Evolutionary conservation across 495 filamentous ascomycete genomes (phyloP).

Genomic region (Polyplosphaeria fusca): DNA sequence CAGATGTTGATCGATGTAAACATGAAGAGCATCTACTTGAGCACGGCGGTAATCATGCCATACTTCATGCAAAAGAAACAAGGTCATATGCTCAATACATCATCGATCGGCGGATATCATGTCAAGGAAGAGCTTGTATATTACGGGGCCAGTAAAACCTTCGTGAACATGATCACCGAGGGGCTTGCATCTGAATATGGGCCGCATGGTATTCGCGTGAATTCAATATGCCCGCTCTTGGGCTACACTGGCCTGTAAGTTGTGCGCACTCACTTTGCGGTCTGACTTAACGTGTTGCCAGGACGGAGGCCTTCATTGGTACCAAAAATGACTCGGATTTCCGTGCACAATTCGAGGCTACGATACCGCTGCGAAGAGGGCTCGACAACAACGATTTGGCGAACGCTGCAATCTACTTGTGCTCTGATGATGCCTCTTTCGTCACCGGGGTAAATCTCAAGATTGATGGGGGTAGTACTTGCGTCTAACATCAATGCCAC

Average conservation of each 20-base stretch:
- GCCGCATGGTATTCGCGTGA: not conserved
- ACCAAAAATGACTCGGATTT: not conserved
- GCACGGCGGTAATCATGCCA: slow-evolving; percentile 9
- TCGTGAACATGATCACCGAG: slow-evolving; percentile 7
- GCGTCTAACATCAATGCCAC: not conserved
- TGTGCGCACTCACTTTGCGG: not conserved
- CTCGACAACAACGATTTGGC: not conserved
- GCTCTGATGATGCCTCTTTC: not conserved
- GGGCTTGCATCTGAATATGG: not conserved
- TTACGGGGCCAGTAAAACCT: slow-evolving; percentile 11
- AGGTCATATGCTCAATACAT: slow-evolving; percentile 6
- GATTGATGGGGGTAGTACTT: not conserved
- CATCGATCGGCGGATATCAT: slow-evolving; percentile 5
- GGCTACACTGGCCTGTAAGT: not conserved
- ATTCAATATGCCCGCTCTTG: not conserved
- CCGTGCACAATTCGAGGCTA: not conserved
- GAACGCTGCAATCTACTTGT: not conserved
- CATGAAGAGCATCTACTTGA: slow-evolving; percentile 20
- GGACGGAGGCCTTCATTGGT: not conserved
- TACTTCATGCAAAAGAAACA: slow-evolving; percentile 13
- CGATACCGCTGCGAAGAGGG: not conserved
- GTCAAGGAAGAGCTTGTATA: slow-evolving; percentile 11
- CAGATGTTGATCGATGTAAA: slow-evolving; percentile 15
- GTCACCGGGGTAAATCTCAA: not conserved
- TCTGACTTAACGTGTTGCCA: not conserved